These are phyloP conservation scores for Pseudogymnoascus sp. DNA, from an alignment of 2,329 filamentous ascomycete species.

Conservation along the genomic window DNA sequence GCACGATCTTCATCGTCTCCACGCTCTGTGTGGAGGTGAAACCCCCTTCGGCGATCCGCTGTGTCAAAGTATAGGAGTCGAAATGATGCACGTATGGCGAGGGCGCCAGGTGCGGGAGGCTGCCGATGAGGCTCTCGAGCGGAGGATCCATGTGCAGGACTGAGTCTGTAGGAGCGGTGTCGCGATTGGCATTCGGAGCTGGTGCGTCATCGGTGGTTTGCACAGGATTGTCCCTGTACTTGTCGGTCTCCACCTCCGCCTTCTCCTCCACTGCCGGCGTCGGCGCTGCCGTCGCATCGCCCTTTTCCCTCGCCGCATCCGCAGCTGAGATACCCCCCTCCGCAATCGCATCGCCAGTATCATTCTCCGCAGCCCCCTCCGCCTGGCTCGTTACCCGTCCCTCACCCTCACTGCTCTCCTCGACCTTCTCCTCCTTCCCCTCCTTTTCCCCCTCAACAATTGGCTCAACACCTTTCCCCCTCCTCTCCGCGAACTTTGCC, in stretches of 20 bases:
- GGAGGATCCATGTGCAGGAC: constrained; percentile 36
- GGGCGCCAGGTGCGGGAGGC: constrained; percentile 62
- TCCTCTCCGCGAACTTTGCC: constrained; percentile 46
- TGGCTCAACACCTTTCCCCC: constrained; percentile 58
- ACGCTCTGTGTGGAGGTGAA: constrained; percentile 72
- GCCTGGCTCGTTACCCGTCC: not conserved
- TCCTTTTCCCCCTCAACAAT: constrained; percentile 31
- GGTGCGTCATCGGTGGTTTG: constrained; percentile 22
- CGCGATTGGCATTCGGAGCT: constrained; percentile 23
- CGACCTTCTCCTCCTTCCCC: constrained; percentile 18
- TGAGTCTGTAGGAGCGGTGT: not conserved
- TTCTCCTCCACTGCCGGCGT: constrained; percentile 12
- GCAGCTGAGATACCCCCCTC: constrained; percentile 7
- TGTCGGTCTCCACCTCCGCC: not conserved
- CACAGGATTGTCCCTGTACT: constrained; percentile 9
- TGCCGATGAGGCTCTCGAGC: constrained; percentile 33
- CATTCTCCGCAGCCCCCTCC: not conserved
- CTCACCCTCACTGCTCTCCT: constrained; percentile 3
- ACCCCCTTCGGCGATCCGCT: constrained; percentile 64
- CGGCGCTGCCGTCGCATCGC: not conserved
- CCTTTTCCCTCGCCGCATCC: constrained; percentile 12
- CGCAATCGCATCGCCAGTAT: constrained; percentile 18
- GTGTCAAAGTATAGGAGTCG: constrained; percentile 85
- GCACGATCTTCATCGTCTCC: constrained; percentile 87
- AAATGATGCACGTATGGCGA: constrained; percentile 92